Evolutionary conservation across 2,329 filamentous ascomycete species (phyloP).

Genomic region (Fusarium drepaniforme): DNA sequence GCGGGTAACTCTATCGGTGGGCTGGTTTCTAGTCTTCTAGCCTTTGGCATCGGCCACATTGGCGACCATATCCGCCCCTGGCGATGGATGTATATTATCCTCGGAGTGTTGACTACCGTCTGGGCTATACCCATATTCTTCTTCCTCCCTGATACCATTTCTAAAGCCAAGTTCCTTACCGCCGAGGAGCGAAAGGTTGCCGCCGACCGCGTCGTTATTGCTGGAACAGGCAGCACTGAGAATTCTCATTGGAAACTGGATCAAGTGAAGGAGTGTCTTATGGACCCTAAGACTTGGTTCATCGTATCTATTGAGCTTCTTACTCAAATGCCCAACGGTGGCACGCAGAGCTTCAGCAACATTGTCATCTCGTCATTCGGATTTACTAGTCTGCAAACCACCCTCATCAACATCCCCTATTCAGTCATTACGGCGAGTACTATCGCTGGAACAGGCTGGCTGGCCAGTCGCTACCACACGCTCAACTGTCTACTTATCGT

Average conservation of each 20-base stretch:
- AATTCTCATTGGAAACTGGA: not conserved
- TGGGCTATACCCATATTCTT: not conserved
- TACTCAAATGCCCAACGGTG: not conserved
- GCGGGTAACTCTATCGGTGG: not conserved
- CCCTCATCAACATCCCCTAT: not conserved
- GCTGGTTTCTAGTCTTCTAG: not conserved
- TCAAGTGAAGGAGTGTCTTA: not conserved
- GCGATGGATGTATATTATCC: not conserved
- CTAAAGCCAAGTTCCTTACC: not conserved
- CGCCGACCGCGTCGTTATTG: not conserved
- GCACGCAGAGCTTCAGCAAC: not conserved
- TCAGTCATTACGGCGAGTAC: not conserved
- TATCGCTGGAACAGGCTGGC: not conserved
- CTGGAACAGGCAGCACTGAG: not conserved
- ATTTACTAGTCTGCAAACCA: not conserved
- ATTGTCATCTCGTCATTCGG: not conserved
- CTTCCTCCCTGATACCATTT: not conserved
- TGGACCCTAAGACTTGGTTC: not conserved
- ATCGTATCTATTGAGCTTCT: not conserved
- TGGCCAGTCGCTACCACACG: not conserved
- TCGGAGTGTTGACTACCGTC: not conserved
- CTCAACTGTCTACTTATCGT: not conserved
- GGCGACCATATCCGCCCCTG: not conserved
- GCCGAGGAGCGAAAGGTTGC: not conserved
- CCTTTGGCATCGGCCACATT: not conserved